Percentiles rank a stretch among this genome's conserved stretches.
phyloP scores from a whole-genome alignment of 2,329 filamentous ascomycete genomes.

The Talaromyces sp. region DNA sequence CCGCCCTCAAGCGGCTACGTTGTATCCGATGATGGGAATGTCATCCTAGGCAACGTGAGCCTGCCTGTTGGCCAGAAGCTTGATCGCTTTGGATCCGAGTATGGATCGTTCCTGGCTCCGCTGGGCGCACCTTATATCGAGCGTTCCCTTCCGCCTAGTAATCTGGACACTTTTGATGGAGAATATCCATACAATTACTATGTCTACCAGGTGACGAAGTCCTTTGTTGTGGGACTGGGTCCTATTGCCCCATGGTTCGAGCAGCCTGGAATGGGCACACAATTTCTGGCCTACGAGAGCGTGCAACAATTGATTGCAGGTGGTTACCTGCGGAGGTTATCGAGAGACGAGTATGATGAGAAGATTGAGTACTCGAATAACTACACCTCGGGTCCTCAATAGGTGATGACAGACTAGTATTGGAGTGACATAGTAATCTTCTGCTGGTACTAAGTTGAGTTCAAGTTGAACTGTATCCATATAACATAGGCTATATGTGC shows the following conservation, averaged over 20 bases:
- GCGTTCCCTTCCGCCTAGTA: conserved; percentile 51
- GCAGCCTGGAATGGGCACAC: conserved; percentile 53
- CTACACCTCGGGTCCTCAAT: too few species aligned
- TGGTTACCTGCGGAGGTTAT: conserved; percentile 35
- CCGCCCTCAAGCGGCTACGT: conserved; percentile 50
- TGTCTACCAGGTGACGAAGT: conserved; percentile 49
- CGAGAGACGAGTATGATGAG: conserved; percentile 25
- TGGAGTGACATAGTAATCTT: too few species aligned
- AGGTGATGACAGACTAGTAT: too few species aligned
- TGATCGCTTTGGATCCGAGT: conserved; percentile 54
- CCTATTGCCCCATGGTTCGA: conserved; percentile 56
- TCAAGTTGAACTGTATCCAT: too few species aligned
- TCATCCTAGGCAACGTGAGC: conserved; percentile 48
- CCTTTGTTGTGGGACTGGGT: conserved; percentile 46
- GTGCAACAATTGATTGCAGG: conserved; percentile 36
- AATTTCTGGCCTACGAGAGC: conserved; percentile 32
- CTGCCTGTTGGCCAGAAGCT: conserved; percentile 47
- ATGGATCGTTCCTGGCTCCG: conserved; percentile 48
- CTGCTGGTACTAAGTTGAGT: too few species aligned
- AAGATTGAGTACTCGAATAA: conserved; percentile 22
- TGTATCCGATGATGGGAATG: conserved; percentile 34
- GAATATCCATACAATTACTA: conserved; percentile 54
- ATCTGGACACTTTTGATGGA: conserved; percentile 42
- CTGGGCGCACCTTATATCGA: conserved; percentile 53
- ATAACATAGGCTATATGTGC: too few species aligned